phyloP scores from a whole-genome alignment of 129 eudicot genomes.

The Helianthus tuberosus region DNA sequence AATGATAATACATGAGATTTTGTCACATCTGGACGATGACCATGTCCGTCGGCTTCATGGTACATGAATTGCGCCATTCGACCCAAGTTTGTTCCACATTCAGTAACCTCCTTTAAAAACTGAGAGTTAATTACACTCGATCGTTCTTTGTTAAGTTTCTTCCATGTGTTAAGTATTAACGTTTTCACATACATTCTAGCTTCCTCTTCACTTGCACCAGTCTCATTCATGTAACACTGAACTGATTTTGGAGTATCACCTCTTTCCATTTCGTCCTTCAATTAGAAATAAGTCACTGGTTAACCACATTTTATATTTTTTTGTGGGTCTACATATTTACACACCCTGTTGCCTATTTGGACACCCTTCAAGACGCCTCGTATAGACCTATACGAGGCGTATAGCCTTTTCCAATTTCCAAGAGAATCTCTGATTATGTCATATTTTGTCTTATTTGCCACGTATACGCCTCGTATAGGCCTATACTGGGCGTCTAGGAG shows the following conservation, averaged over 20 bases:
- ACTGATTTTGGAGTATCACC: conserved; percentile 39
- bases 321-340: too few relatives aligned
- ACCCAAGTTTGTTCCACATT: conserved; percentile 23
- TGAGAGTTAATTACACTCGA: background rate
- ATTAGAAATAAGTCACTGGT: background rate
- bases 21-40: conserved; percentile 14
- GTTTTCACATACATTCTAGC: conserved; percentile 25
- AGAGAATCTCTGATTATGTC: too few relatives aligned
- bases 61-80: conserved; percentile 34
- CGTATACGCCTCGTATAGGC: too few relatives aligned
- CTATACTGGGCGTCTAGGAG: too few relatives aligned
- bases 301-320: background rate
- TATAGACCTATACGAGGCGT: too few relatives aligned
- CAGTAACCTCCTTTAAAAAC: conserved; percentile 11
- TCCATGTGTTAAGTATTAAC: conserved; percentile 28
- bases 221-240: conserved; percentile 37
- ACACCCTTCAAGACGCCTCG: too few relatives aligned
- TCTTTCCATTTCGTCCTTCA: conserved; percentile 26
- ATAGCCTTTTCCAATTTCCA: too few relatives aligned
- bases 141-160: conserved; percentile 35
- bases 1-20: conserved; percentile 8
- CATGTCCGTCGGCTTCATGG: conserved; percentile 28
- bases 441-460: too few relatives aligned
- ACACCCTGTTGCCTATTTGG: too few relatives aligned
- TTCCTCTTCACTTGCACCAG: conserved; percentile 28